A percentile compares a stretch with the other conserved stretches of the same genome.
phyloP scores from a whole-genome alignment of 176 grass and related monocot species.

The Ensete glaucum region DNA sequence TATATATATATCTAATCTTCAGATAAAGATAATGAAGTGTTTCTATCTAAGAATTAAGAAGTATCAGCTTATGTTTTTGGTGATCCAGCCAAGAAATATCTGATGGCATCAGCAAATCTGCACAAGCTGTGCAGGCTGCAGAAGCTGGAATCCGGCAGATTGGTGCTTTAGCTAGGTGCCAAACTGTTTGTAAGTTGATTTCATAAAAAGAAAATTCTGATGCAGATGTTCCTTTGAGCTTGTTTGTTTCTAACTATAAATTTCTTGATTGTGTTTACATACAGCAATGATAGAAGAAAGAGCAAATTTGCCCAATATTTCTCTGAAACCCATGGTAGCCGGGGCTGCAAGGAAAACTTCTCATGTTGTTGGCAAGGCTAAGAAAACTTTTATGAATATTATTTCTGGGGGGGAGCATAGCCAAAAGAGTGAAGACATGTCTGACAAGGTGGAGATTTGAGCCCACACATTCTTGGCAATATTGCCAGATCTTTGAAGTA shows the following conservation, averaged over 20 bases:
- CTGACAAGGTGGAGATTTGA: constrained; percentile 13
- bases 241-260: background rate
- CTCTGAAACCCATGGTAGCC: constrained; percentile 28
- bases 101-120: constrained; percentile 59
- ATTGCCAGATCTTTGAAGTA: background rate
- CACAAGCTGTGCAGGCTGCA: constrained; percentile 49
- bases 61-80: background rate
- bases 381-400: constrained; percentile 30
- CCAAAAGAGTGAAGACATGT: background rate
- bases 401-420: background rate
- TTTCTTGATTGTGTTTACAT: background rate
- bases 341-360: constrained; percentile 40
- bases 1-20: no score
- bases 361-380: constrained; percentile 29
- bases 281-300: constrained; percentile 58
- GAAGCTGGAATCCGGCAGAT: constrained; percentile 58
- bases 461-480: background rate
- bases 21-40: no score
- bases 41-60: no score
- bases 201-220: background rate
- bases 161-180: constrained; percentile 33
- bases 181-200: constrained; percentile 52
- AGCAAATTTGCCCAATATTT: constrained; percentile 43
- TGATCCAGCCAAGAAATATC: constrained; percentile 51
- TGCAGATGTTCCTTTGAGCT: background rate